phyloP scores from a whole-genome alignment of 129 eudicot species.

The sunflower (Helianthus annuus) region HanXRQr2.0-SUNRISE NC_035436.2:153862943-153863442 shows the following conservation, averaged over 20 bases:
- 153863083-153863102: slow-evolving; percentile 43
- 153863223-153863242: slow-evolving; percentile 63
- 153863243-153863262: slow-evolving; percentile 47
- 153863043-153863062: not conserved
- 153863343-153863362: not conserved
- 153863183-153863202: slow-evolving; percentile 88
- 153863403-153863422: slow-evolving; percentile 75
- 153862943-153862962: not conserved
- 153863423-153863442: slow-evolving; percentile 53
- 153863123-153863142: slow-evolving; percentile 30
- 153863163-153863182: slow-evolving; percentile 80
- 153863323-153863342: not conserved
- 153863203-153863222: slow-evolving; percentile 62
- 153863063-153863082: slow-evolving; percentile 1
- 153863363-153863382: slow-evolving; percentile 69
- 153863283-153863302: not conserved
- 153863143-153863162: slow-evolving; percentile 45
- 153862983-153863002: no score
- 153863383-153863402: slow-evolving; percentile 91
- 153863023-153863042: not conserved
- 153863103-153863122: slow-evolving; percentile 43
- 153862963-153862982: no score
- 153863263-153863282: not conserved
- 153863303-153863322: no score
- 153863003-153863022: not conserved